A percentile compares a stretch with the other conserved stretches of the same genome.
Conservation (phyloP, 805 yeast genomes). For the Kazachstania kunashirensis region DNA sequence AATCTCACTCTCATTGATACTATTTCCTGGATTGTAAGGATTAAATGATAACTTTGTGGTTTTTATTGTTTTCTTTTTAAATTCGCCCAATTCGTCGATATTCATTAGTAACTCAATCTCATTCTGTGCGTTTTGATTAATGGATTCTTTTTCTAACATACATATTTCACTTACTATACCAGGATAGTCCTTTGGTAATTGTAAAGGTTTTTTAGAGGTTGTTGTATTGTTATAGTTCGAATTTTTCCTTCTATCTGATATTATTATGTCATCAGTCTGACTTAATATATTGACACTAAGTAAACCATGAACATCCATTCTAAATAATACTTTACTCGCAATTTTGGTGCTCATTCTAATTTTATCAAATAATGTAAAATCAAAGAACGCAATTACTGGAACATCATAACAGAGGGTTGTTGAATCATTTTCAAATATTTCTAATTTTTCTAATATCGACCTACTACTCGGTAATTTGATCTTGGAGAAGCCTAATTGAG, state of each 20-base stretch:
- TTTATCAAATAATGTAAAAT: slow-evolving; percentile 39
- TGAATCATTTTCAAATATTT: slow-evolving; percentile 27
- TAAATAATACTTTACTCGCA: slow-evolving; percentile 44
- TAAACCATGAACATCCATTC: slow-evolving; percentile 44
- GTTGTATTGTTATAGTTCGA: neutral
- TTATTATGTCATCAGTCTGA: slow-evolving; percentile 23
- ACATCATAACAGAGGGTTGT: slow-evolving; percentile 17
- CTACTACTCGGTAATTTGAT: slow-evolving; percentile 55
- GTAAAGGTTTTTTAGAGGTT: slow-evolving; percentile 6
- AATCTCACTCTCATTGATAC: neutral
- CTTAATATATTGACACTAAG: slow-evolving; percentile 40
- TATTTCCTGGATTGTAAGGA: too few relatives aligned
- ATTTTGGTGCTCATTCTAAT: slow-evolving; percentile 39
- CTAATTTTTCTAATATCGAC: slow-evolving; percentile 52
- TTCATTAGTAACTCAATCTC: slow-evolving; percentile 24
- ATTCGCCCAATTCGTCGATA: slow-evolving; percentile 8
- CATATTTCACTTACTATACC: slow-evolving; percentile 35
- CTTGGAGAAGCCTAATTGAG: slow-evolving; percentile 66
- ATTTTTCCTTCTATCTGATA: slow-evolving; percentile 16
- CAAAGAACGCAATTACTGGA: slow-evolving; percentile 39
- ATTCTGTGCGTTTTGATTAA: slow-evolving; percentile 15
- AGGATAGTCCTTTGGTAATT: slow-evolving; percentile 30
- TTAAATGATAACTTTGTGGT: neutral
- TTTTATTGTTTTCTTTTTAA: neutral
- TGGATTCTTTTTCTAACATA: slow-evolving; percentile 28